Evolutionary conservation across 495 filamentous ascomycete genomes (phyloP), one percentile per base, ranked within the genome.

Genomic region (Podospora conica): DNA sequence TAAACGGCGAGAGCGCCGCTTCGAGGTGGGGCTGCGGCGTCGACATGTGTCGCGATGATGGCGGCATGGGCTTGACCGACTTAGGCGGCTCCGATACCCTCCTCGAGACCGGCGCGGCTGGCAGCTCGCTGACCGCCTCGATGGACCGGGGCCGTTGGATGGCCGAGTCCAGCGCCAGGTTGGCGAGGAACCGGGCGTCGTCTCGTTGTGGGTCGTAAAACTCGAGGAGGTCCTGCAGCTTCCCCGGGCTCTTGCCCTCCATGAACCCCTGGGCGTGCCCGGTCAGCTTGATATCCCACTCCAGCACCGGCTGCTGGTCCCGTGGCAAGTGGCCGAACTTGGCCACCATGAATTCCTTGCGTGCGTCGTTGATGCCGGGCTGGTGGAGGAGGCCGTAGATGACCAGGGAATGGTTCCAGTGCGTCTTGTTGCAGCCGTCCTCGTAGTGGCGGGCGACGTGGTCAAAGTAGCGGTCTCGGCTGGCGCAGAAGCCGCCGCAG

Each of bases 311-410:
- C 64, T 80, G 79, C 58, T 78, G 76, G 9, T 72, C 70, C 28
- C 75, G 77, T n/a, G 74, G 71, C 21, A 80, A 74, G 6, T 74
- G 73, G 33, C 71, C 79, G 60, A 81, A 79, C 55, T 78, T 74
- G 27, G 64, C 68, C 28, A 72, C 71, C 55, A 79, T 69, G 40
- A 81, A 71, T 11, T 77, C 73, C 63, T 81, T 81, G 78, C 80
- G 82, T 18, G 79, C 75, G 25, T 79, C 74, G 65, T 72, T 78
- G 70, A 83, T 75, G n/a, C 71, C 67, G 12, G 80, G 80, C 68
- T 83, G 80, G 68, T 83, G 81, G 12, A 83, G 76, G 48, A 83
- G 71, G 2, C 79, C 80, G 63, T 83, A 83, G 56, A 83, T 80
- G 60, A 82, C 79, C 29, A 80, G 77, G 1, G 78, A 80, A 66